These are phyloP conservation scores for Tremellales sp. DNA, from an alignment of 1,284 basidiomycete genomes.

Conservation along the genomic window DNA sequence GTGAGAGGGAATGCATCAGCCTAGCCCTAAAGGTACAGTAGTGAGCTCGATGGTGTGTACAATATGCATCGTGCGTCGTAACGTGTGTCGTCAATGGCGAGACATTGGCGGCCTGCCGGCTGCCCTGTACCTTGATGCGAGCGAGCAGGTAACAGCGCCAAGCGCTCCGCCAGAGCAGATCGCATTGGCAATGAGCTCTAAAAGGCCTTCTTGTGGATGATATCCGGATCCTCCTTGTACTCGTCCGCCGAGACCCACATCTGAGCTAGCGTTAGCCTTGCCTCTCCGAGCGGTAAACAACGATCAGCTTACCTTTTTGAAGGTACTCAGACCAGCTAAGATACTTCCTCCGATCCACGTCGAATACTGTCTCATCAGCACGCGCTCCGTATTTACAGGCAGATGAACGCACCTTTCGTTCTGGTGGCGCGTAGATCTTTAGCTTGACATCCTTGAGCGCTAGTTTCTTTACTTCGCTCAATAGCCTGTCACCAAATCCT, in stretches of 20 bases:
- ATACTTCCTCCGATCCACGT: conserved; percentile 99
- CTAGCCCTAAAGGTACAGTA: too few species aligned
- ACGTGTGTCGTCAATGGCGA: too few species aligned
- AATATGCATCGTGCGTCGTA: too few species aligned
- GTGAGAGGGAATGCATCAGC: too few species aligned
- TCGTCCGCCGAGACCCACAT: conserved; percentile 99
- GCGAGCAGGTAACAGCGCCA: too few species aligned
- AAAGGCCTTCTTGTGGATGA: conserved; percentile 66
- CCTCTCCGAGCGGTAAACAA: not conserved
- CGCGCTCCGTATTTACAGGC: not conserved
- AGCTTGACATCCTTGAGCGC: conserved; percentile 98
- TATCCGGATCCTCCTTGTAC: conserved; percentile 97
- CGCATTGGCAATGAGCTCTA: too few species aligned
- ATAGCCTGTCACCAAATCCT: conserved; percentile 91
- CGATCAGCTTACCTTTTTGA: conserved; percentile 74
- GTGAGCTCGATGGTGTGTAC: not conserved
- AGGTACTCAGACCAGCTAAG: conserved; percentile 89
- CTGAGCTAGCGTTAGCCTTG: conserved; percentile 49
- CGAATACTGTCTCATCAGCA: conserved; percentile 60
- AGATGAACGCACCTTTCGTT: conserved; percentile 64
- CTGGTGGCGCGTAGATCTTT: conserved; percentile 99
- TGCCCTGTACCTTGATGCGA: too few species aligned
- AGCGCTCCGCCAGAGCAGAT: not conserved
- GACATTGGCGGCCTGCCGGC: too few species aligned
- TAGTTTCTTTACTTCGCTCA: conserved; percentile 93